Evolutionary conservation across 2,329 filamentous ascomycete genomes (phyloP), one percentile per base, ranked within the genome.

Genomic region (Aspergillus hiratsukae): DNA sequence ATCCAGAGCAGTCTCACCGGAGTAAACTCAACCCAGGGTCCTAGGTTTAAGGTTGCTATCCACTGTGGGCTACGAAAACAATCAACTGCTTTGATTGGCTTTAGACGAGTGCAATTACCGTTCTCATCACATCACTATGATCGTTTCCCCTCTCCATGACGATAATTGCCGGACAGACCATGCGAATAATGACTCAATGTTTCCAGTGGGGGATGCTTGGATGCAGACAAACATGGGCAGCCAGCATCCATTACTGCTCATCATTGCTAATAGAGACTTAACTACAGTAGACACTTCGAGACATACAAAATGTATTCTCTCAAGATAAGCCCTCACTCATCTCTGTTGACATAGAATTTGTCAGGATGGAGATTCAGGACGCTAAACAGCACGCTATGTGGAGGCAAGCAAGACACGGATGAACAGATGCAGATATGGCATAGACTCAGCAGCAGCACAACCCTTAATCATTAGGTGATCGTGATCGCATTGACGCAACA

Each of bases 1-100:
- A n/a, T 41, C 37, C 31, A 37, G 31, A 8, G 53, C 23, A 45
- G 48, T 49, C 52, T 58, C 61, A 58, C 59, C 61, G 61, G 49
- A 55, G 51, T 41, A 41, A n/a, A 41, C 37, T 41, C 37, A n/a
- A n/a, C 5, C 37, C 17, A 3, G 17, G 19, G 11, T 21, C 19
- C 37, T 7, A 7, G 19, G 11, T 43, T 9, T 14, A 17, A 37
- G 14, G 14, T 37, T 43, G 40, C 43, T 14, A 27, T 27, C 43
- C 43, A 27, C 43, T 46, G 43, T 46, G 43, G 43, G 10, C 21
- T 23, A 23, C 43, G 43, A 46, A 46, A 25, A 46, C 21, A n/a
- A 46, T 11, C 5, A 14, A 3, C 11, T 14, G 10, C 19, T 23
- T 23, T 46, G 43, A 46, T 46, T 46, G 43, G 43, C 43, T 25